Base-by-base conservation (phyloP, 140 eudicot species). In the Erigeron philadelphicus region DNA sequence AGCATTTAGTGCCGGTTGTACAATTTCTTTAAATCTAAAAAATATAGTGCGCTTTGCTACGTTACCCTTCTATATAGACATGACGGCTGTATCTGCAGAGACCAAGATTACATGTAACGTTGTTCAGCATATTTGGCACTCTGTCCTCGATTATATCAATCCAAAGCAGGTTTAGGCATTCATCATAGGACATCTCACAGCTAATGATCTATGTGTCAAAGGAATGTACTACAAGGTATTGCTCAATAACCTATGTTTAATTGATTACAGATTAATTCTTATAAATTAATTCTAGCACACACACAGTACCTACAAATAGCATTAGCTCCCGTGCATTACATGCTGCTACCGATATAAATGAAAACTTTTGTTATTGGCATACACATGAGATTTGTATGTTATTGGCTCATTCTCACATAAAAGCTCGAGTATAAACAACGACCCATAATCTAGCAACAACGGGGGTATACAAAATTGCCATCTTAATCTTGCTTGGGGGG, bases 401-500 rank as follows among this genome's bases (percentile, higher is more conserved):
- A 74, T 48, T 16, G 35, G 41, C 66, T 16, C 10, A n/a, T 19
- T 50, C 46, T 25, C 60, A 52, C 45, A 46, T 23, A 58, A 68
- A 66, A 57, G 40, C 68, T 50, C n/a, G 15, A 66, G 43, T 19
- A 52, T 21, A 55, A 66, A 55, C 41, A 67, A 8, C 13, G 43
- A 68, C 35, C 35, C 40, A 40, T 21, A 69, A 79, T 55, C 31
- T 58, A 66, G 66, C 84, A 71, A 56, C 75, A 10, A 4, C 6
- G 11, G 31, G 64, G 67, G 40, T 11, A 6, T 35, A 44, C 23
- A 40, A 25, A 38, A 19, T 35, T 2, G 11, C 48, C 4, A 7
- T n/a, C 49, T 58, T 76, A 83, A 58, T 87, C 90, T 75, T 80
- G 75, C 76, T 90, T 83, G 5, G 71, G 63, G 53, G 70, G 38